A percentile compares a stretch with the other conserved stretches of the same genome.
Conservation (phyloP, 495 filamentous ascomycete genomes). For the Hyaloscypha hepaticicola region DNA sequence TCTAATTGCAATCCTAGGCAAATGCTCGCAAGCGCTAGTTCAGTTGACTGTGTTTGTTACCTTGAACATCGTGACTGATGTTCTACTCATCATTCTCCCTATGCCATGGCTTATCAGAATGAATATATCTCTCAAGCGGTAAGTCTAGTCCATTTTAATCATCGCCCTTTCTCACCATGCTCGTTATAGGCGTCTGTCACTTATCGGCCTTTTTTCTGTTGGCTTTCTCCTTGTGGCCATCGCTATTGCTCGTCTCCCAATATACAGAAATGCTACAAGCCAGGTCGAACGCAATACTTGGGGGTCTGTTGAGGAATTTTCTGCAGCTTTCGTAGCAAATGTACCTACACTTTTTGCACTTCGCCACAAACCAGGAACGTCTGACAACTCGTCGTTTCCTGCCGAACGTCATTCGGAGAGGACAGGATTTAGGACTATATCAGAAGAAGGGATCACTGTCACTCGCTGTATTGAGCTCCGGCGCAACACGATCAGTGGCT, state of each 20-base stretch:
- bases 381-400: background rate
- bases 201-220: constrained; percentile 40
- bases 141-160: constrained; percentile 10
- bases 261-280: constrained; percentile 34
- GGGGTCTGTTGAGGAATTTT: constrained; percentile 44
- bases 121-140: constrained; percentile 33
- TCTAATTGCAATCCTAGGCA: constrained; percentile 14
- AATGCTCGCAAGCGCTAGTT: constrained; percentile 40
- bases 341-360: constrained; percentile 38
- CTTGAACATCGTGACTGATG: constrained; percentile 44
- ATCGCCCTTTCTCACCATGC: constrained; percentile 8
- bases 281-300: constrained; percentile 44
- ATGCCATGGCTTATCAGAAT: constrained; percentile 40
- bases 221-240: constrained; percentile 45
- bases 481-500: background rate
- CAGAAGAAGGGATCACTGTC: constrained; percentile 3
- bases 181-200: constrained; percentile 36
- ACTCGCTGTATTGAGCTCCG: constrained; percentile 2
- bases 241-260: constrained; percentile 41
- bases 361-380: constrained; percentile 15
- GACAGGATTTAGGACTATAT: background rate
- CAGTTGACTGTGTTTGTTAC: constrained; percentile 42
- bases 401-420: background rate
- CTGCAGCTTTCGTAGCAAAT: constrained; percentile 46
- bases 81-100: constrained; percentile 44